phyloP scores from a whole-genome alignment of 225 moss, liverwort and hornwort genomes.

The Neckera pumila region DNA sequence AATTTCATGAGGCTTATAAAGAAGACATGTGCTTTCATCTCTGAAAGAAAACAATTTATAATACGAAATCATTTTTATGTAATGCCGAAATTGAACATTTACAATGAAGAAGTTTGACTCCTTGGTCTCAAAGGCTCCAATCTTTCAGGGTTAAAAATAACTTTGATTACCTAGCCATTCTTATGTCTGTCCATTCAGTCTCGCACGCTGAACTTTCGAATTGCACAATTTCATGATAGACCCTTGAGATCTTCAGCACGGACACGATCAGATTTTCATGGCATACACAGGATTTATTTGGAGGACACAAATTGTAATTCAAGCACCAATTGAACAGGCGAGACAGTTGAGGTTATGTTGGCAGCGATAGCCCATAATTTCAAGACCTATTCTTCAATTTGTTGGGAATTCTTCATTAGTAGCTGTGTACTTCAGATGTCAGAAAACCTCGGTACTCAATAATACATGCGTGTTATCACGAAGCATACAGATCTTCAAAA shows the following conservation, averaged over 20 bases:
- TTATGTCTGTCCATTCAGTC: neutral
- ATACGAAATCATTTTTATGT: neutral
- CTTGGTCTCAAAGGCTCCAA: neutral
- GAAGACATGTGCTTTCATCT: neutral
- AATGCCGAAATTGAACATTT: neutral
- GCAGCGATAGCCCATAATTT: neutral
- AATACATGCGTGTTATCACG: neutral
- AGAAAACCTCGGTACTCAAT: neutral
- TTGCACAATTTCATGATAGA: neutral
- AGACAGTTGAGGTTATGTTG: neutral
- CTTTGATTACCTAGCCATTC: neutral
- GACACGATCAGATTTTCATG: neutral
- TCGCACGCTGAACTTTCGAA: neutral
- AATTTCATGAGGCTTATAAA: too few relatives aligned
- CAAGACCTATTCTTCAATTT: neutral
- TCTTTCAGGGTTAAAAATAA: neutral
- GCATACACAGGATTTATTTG: neutral
- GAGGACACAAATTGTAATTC: neutral
- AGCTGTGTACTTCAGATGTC: neutral
- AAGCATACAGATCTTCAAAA: neutral
- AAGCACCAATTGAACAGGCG: neutral
- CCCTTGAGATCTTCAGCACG: neutral
- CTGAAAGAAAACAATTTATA: neutral
- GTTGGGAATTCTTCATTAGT: too few relatives aligned
- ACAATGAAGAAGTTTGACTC: neutral